Evolutionary conservation across 192 early-diverging fungal genomes (phyloP).

Genomic region (Rhizophlyctis rosea): DNA sequence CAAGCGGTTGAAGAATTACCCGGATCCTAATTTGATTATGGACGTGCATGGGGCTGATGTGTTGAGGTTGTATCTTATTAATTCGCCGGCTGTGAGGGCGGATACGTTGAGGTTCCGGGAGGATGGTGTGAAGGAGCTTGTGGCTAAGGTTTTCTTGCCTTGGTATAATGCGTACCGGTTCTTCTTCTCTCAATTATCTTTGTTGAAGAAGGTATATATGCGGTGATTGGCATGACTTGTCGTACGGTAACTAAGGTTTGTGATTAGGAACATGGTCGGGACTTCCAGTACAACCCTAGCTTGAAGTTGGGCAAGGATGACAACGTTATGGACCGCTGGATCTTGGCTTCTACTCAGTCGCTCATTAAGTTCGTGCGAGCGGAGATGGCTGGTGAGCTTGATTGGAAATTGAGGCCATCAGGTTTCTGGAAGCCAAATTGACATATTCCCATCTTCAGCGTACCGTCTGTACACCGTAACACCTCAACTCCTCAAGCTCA

Average conservation of each 20-base stretch:
- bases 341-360: slow-evolving; percentile 90
- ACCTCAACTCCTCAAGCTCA: slow-evolving; percentile 80
- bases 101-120: slow-evolving; percentile 94
- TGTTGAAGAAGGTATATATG: slow-evolving; percentile 77
- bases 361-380: slow-evolving; percentile 88
- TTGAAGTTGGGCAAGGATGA: slow-evolving; percentile 58
- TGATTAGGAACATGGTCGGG: slow-evolving; percentile 56
- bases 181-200: slow-evolving; percentile 85
- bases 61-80: slow-evolving; percentile 89
- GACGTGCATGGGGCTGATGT: slow-evolving; percentile 92
- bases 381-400: slow-evolving; percentile 71
- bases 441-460: slow-evolving; percentile 45
- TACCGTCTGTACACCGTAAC: slow-evolving; percentile 99
- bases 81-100: slow-evolving; percentile 95
- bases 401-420: too few relatives aligned
- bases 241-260: slow-evolving; percentile 9
- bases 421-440: too few relatives aligned
- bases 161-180: slow-evolving; percentile 99
- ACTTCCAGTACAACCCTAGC: slow-evolving; percentile 77
- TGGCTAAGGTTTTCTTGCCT: slow-evolving; percentile 91
- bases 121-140: slow-evolving; percentile 93
- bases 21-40: slow-evolving; percentile 81
- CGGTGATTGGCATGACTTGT: background rate
- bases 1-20: slow-evolving; percentile 98
- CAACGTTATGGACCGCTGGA: slow-evolving; percentile 99